Evolutionary conservation across 306 rosid species (phyloP), one percentile per base, ranked within the genome.

Genomic region (Fagus sylvatica): DNA sequence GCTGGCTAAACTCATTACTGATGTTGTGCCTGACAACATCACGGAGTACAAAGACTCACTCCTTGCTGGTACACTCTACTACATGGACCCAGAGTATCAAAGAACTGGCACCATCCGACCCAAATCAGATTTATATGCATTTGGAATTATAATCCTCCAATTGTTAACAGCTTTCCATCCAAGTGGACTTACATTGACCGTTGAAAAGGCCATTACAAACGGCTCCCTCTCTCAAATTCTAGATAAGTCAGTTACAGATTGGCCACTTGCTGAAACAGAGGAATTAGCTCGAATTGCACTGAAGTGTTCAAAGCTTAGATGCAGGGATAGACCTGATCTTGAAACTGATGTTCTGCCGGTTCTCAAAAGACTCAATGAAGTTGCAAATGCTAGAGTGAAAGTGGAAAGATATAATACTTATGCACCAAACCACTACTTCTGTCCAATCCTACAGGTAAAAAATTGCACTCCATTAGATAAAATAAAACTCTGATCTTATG

Each of bases 21-120:
- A 95, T 30, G 82, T 85, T 4, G 86, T 87, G 55, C 98, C 98
- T 19, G 98, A 95, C 88, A 83, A 84, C 73, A 69, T 92, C 74
- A 95, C 98, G 0, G 98, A 91, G 80, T 95, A 91, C 85, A 79
- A 90, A 76, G 96, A 91, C 71, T 90, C 98, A 1, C 53, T 95
- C 17, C 79, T 95, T 53, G 97, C 97, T n/a, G 98, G 98, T 41
- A 95, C 98, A 37, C 76, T 90, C 43, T 91, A 87, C 76, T 95
- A 92, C 90, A 83, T 95, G 98, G 98, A 95, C 81, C 98, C 98
- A 19, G 98, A 95, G 85, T 95, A 95, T 88, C 93, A 89, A 79
- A 92, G 97, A 82, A 92, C 98, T 1, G 98, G 98, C 53, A 95
- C 98, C 0, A 61, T 95, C 70, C 82, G 98, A 34, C 97, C 98